Base-by-base conservation (phyloP, 495 filamentous ascomycete species). In the Penicillium angulare region DNA sequence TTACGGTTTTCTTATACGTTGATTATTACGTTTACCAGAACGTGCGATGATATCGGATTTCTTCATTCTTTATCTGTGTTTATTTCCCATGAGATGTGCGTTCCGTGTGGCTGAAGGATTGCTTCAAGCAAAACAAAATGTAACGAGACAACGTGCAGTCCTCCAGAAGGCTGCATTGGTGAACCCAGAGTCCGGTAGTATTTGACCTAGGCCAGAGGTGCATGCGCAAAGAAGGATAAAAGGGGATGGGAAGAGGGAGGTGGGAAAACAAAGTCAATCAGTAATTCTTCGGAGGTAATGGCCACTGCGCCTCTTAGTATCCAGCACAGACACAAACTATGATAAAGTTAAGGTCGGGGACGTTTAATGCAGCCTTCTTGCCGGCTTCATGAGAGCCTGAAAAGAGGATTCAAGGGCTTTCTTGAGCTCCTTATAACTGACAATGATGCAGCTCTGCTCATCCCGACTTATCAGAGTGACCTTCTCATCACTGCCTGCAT, bases 371-470 rank as follows among this genome's bases (percentile, higher is more conserved):
- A 75, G 55, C 56, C 75, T 62, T 53, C 76, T 65, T 12, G 64
- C 52, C 13, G 76, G 76, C 65, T 86, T 89, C 48, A 84, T 60
- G 35, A 97, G 68, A 33, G 95, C 90, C 59, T 80, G 79, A 71
- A 91, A 97, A n/a, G 89, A 84, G 24, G 78, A 79, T 48, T 89
- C 84, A 27, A 92, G 68, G 41, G 83, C 85, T 55, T 87, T 83
- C 77, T 90, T 90, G 46, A 97, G 56, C 60, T 97, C 95, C 61
- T 86, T 84, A 64, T 92, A 98, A 44, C 80, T 90, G 32, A 95
- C 84, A 27, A 97, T 75, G 57, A 97, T 85, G 44, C 86, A 84
- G 50, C 83, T 92, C 67, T 92, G 85, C 63, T 95, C 89, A 64
- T 97, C 90, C 42, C 90, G 81, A 63, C 86, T 95, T n/a, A 89